phyloP scores from a whole-genome alignment of 805 yeast genomes.

The Saccharomycopsis babjevae region DNA sequence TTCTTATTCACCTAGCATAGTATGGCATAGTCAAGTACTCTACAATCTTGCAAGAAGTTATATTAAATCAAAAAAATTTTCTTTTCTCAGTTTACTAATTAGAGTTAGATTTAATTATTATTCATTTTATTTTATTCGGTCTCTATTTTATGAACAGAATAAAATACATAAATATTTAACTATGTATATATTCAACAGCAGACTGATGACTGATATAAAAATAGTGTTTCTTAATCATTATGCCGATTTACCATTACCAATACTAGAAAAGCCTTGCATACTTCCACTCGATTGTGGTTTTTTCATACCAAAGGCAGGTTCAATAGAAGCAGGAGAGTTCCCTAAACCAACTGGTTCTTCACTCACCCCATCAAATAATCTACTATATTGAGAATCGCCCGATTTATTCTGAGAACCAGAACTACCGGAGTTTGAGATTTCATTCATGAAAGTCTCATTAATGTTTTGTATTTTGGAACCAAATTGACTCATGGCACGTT shows the following conservation, averaged over 20 bases:
- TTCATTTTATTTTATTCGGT: too few relatives aligned
- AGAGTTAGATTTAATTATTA: too few relatives aligned
- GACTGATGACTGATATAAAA: neutral
- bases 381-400: constrained; percentile 41
- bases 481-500: constrained; percentile 91
- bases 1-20: too few relatives aligned
- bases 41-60: too few relatives aligned
- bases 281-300: constrained; percentile 52
- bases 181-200: neutral
- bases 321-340: constrained; percentile 26
- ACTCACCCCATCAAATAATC: constrained; percentile 48
- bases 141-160: too few relatives aligned
- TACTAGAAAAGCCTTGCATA: constrained; percentile 34
- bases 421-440: constrained; percentile 29
- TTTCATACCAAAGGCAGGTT: constrained; percentile 58
- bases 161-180: neutral
- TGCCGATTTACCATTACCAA: neutral
- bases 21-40: too few relatives aligned
- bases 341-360: constrained; percentile 23
- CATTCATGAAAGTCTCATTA: neutral
- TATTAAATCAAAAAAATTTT: too few relatives aligned
- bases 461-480: constrained; percentile 83
- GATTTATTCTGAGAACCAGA: constrained; percentile 66
- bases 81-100: too few relatives aligned
- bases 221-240: neutral